These are phyloP conservation scores for Prosopis cineraria DNA, from an alignment of 306 rosid genomes.

Conservation along the genomic window DNA sequence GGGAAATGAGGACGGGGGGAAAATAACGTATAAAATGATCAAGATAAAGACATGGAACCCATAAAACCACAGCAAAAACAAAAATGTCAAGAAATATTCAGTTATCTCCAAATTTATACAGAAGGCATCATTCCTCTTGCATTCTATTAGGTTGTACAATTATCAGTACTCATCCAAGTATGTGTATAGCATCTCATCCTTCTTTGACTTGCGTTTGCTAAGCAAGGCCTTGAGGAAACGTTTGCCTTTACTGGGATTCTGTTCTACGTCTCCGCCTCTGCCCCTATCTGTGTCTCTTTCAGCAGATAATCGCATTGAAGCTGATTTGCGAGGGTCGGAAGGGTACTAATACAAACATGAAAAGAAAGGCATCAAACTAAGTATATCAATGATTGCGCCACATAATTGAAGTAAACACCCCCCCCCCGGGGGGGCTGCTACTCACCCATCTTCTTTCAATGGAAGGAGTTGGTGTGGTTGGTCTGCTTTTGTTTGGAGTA, in stretches of 20 bases:
- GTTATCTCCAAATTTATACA: conserved; percentile 26
- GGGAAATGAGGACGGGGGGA: neutral
- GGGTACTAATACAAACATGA: conserved; percentile 48
- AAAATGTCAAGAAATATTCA: conserved; percentile 26
- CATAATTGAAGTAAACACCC: neutral
- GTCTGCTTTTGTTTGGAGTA: conserved; percentile 69
- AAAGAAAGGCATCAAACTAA: neutral
- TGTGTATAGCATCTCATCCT: conserved; percentile 69
- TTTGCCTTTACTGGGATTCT: conserved; percentile 70
- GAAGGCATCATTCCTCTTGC: conserved; percentile 29
- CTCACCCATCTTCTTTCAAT: conserved; percentile 66
- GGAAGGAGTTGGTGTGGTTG: conserved; percentile 68
- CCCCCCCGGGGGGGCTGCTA: too few relatives aligned
- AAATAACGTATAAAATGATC: conserved; percentile 1
- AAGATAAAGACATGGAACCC: neutral
- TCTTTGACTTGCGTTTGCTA: conserved; percentile 78
- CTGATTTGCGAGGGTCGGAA: conserved; percentile 81
- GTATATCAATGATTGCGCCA: neutral
- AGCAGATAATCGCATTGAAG: conserved; percentile 70
- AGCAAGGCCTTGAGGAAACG: conserved; percentile 79
- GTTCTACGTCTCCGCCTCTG: conserved; percentile 46
- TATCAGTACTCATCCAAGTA: conserved; percentile 79
- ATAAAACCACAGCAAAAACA: conserved; percentile 10
- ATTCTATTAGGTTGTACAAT: conserved; percentile 8
- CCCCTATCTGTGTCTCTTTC: conserved; percentile 46